These are phyloP conservation scores for Penicillium desertorum DNA, from an alignment of 495 filamentous ascomycete genomes.

Conservation along the genomic window DNA sequence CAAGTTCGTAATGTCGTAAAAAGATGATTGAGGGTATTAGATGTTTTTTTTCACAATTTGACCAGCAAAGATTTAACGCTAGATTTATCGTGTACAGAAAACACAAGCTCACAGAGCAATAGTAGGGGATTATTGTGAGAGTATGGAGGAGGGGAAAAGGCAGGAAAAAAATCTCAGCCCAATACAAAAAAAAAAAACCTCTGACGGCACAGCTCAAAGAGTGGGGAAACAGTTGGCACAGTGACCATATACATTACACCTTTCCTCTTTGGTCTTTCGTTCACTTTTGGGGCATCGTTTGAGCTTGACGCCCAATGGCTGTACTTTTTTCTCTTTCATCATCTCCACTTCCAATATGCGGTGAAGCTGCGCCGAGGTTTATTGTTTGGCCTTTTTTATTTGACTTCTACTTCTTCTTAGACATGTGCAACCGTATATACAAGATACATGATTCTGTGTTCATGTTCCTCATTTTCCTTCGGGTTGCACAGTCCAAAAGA, in stretches of 20 bases:
- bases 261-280: neutral
- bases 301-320: neutral
- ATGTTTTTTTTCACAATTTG: slow-evolving; percentile 8
- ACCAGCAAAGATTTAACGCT: slow-evolving; percentile 17
- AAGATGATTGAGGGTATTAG: slow-evolving; percentile 10
- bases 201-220: slow-evolving; percentile 5
- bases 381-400: neutral
- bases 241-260: slow-evolving; percentile 7
- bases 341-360: neutral
- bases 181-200: neutral
- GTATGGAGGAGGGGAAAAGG: slow-evolving; percentile 8
- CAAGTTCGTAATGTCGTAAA: slow-evolving; percentile 14
- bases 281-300: too few species aligned
- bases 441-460: neutral
- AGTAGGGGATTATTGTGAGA: neutral
- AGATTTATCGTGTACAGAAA: slow-evolving; percentile 10
- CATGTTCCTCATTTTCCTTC: neutral
- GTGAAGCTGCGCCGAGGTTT: neutral
- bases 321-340: neutral
- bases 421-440: neutral
- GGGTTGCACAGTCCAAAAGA: neutral
- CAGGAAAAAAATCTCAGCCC: slow-evolving; percentile 5
- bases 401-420: neutral
- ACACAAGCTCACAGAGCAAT: slow-evolving; percentile 12
- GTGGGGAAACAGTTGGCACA: slow-evolving; percentile 14